phyloP scores from a whole-genome alignment of 1,139 yeast species.

The Yamadazyma spencermartinsiae region DNA sequence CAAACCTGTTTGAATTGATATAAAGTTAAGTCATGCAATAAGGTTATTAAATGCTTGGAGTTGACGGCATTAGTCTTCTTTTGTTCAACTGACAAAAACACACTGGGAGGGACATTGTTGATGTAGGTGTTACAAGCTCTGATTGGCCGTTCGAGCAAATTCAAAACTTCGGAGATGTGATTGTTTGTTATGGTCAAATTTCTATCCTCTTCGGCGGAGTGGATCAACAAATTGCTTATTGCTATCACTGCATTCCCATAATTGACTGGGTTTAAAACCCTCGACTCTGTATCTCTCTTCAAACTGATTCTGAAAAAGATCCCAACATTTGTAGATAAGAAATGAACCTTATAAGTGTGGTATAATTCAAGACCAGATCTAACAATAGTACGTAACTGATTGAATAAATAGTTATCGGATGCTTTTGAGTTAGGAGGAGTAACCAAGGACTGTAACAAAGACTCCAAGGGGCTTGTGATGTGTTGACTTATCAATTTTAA shows the following conservation, averaged over 20 bases:
- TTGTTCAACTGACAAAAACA: slow-evolving; percentile 36
- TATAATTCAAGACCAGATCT: slow-evolving; percentile 10
- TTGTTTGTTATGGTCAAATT: slow-evolving; percentile 51
- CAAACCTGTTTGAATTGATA: slow-evolving; percentile 65
- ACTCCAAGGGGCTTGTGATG: slow-evolving; percentile 9
- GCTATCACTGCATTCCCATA: slow-evolving; percentile 68
- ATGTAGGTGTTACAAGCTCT: slow-evolving; percentile 40
- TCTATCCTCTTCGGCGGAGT: slow-evolving; percentile 65
- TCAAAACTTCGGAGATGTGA: slow-evolving; percentile 57
- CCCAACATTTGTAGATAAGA: slow-evolving; percentile 39
- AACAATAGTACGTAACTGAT: slow-evolving; percentile 8
- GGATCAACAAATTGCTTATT: slow-evolving; percentile 55
- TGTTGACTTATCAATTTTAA: slow-evolving; percentile 7
- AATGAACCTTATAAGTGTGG: slow-evolving; percentile 17
- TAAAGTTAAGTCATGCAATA: slow-evolving; percentile 62
- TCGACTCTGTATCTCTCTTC: slow-evolving; percentile 56
- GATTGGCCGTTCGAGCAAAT: slow-evolving; percentile 59
- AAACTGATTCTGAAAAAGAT: slow-evolving; percentile 48
- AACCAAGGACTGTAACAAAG: slow-evolving; percentile 4
- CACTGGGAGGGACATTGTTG: slow-evolving; percentile 46
- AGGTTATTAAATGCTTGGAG: slow-evolving; percentile 45
- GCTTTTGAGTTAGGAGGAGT: slow-evolving; percentile 4
- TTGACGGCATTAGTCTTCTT: slow-evolving; percentile 18
- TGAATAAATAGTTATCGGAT: slow-evolving; percentile 4
- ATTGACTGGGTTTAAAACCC: slow-evolving; percentile 58